These are phyloP conservation scores for Breviolum minutum DNA, from an alignment of 73 alveolate species.

Conservation along the genomic window DNA sequence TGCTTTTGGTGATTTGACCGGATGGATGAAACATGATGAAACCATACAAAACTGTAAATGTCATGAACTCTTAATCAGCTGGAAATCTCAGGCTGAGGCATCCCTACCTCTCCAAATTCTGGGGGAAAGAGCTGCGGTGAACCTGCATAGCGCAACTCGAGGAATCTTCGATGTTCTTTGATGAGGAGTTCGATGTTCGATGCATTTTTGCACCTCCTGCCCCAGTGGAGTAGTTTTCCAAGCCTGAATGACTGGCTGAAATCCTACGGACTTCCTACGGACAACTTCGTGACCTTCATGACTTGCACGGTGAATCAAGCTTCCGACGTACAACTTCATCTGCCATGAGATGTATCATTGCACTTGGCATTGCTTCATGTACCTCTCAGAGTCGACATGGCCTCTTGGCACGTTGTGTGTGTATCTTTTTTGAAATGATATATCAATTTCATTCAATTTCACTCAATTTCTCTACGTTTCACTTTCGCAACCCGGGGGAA, in stretches of 20 bases:
- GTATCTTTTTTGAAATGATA: no score
- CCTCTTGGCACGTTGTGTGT: background rate
- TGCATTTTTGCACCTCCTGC: constrained; percentile 13
- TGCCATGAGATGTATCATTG: constrained; percentile 80
- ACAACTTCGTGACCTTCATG: background rate
- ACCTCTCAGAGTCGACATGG: background rate
- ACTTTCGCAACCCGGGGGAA: background rate
- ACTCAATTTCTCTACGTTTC: background rate
- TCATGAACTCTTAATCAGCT: background rate
- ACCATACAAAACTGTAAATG: background rate
- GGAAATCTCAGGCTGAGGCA: background rate
- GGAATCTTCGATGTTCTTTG: no score
- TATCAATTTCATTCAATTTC: no score
- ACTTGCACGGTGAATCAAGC: background rate
- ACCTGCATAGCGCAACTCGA: constrained; percentile 13
- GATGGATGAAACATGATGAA: background rate
- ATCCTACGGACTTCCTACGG: background rate
- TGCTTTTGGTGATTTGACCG: no score
- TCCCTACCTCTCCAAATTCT: constrained; percentile 6
- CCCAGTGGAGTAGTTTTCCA: constrained; percentile 54
- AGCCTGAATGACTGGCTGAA: background rate
- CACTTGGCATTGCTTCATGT: constrained; percentile 77
- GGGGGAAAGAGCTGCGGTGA: constrained; percentile 55
- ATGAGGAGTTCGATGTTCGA: background rate
- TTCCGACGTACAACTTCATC: constrained; percentile 43